These are phyloP conservation scores for Sporothrix schenckii DNA, from an alignment of 2,329 filamentous ascomycete species.

Conservation along the genomic window DNA sequence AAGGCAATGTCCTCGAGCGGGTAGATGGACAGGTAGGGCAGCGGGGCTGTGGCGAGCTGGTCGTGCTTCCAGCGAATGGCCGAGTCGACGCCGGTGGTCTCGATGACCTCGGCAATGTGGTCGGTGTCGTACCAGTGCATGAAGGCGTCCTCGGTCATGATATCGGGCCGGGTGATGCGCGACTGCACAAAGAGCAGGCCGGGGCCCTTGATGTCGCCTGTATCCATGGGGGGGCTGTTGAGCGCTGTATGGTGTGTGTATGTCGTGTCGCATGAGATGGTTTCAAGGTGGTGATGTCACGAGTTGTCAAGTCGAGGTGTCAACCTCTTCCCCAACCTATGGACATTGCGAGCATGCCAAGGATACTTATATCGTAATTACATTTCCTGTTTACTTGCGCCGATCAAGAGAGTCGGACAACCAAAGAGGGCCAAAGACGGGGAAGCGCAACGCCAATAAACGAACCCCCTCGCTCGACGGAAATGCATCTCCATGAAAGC, in stretches of 20 bases:
- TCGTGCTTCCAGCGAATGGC: constrained; percentile 43
- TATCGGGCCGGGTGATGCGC: constrained; percentile 38
- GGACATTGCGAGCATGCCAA: not conserved
- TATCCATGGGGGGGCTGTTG: constrained; percentile 22
- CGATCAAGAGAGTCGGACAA: not conserved
- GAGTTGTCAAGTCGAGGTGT: not conserved
- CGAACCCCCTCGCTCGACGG: not conserved
- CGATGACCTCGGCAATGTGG: constrained; percentile 46
- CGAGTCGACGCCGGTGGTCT: constrained; percentile 42
- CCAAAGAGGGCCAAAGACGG: not conserved
- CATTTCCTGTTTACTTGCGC: not conserved
- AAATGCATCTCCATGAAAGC: constrained; percentile 27
- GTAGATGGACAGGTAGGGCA: constrained; percentile 45
- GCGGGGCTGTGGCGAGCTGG: constrained; percentile 34
- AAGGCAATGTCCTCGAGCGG: constrained; percentile 45
- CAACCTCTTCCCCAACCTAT: not conserved
- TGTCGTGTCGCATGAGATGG: constrained; percentile 1
- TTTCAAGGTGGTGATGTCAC: not conserved
- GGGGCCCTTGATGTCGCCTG: constrained; percentile 27
- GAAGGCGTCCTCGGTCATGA: constrained; percentile 42
- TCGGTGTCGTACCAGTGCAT: constrained; percentile 47
- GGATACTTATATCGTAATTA: not conserved
- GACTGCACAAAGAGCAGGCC: constrained; percentile 43
- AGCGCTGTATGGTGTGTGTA: not conserved
- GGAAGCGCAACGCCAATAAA: not conserved